These are phyloP conservation scores for Lactarius hengduanensis DNA, from an alignment of 768 basidiomycete species.

Conservation along the genomic window DNA sequence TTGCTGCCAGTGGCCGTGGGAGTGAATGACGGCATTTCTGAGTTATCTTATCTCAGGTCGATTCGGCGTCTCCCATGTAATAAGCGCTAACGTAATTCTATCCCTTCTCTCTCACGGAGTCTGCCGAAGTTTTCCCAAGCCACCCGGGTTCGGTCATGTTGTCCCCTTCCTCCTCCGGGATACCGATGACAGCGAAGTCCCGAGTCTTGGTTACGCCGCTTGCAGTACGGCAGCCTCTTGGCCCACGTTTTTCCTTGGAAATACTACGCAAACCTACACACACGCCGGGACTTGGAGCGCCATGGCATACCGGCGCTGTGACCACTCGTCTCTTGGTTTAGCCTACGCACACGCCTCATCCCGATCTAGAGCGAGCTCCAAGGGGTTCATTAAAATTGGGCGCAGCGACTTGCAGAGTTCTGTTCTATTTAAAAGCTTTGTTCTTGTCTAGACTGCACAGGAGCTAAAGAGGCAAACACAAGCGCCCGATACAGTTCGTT, in stretches of 20 bases:
- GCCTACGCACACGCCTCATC: not conserved
- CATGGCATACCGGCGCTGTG: not conserved
- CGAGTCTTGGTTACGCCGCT: not conserved
- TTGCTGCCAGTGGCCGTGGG: not conserved
- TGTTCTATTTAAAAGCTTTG: not conserved
- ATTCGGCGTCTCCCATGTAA: too few relatives aligned
- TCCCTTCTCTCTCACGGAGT: not conserved
- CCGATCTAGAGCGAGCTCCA: not conserved
- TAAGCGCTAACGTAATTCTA: too few relatives aligned
- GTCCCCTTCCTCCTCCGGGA: not conserved
- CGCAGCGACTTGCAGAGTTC: not conserved
- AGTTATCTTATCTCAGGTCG: too few relatives aligned
- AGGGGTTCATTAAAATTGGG: not conserved
- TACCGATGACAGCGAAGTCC: constrained; percentile 1
- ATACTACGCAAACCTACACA: not conserved
- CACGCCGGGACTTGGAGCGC: too few relatives aligned
- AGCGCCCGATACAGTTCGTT: not conserved
- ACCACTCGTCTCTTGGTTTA: not conserved
- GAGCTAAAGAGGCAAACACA: not conserved
- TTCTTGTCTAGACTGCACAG: not conserved
- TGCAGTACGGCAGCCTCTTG: not conserved
- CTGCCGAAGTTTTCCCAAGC: not conserved
- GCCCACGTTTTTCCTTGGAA: constrained; percentile 1
- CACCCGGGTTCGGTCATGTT: not conserved
- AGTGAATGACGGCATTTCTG: not conserved